Base-by-base conservation (phyloP, 192 early-diverging fungal genomes). In the Polychytrium aggregatum region DNA sequence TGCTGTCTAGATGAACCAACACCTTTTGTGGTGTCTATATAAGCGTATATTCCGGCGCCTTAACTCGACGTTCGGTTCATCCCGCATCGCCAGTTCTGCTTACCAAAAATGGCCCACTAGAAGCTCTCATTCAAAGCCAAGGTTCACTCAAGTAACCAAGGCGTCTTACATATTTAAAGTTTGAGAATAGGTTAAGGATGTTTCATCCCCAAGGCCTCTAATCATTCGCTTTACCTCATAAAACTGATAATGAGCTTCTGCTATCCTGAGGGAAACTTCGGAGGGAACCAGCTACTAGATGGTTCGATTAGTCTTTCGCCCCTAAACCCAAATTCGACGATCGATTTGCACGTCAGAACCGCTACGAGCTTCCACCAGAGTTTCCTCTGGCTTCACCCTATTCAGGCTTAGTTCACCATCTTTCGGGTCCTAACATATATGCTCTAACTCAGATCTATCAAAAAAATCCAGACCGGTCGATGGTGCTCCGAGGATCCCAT, bases 31-130 rank as follows among this genome's bases (percentile, higher is more conserved):
- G n/a, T n/a, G n/a, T n/a, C n/a, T n/a, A n/a, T 78, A 76, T 63
- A 60, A 74, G 81, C 82, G 63, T 79, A 76, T 82, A 81, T 69
- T 79, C 65, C 57, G 76, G 75, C 77, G 69, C 72, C 76, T 81
- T 82, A 78, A 81, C 78, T 71, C 69, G 56, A 60, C 72, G n/a
- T n/a, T n/a, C n/a, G n/a, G n/a, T n/a, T n/a, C n/a, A n/a, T n/a
- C n/a, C n/a, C n/a, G n/a, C n/a, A 76, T 82, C 79, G 70, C 77
- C 79, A 83, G 83, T 82, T 82, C 82, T 81, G 84, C 80, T 82
- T 83, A 82, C 80, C 79, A 85, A 85, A 84, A 83, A 83, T 79
- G 81, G 82, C 83, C 82, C 79, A 85, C 56, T n/a, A n/a, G n/a
- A n/a, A n/a, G n/a, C n/a, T n/a, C n/a, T n/a, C n/a, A n/a, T n/a